A percentile compares a stretch with the other conserved stretches of the same genome.
Evolutionary conservation across 768 basidiomycete species (phyloP).

Genomic region (Rhodotorula taiwanensis): DNA sequence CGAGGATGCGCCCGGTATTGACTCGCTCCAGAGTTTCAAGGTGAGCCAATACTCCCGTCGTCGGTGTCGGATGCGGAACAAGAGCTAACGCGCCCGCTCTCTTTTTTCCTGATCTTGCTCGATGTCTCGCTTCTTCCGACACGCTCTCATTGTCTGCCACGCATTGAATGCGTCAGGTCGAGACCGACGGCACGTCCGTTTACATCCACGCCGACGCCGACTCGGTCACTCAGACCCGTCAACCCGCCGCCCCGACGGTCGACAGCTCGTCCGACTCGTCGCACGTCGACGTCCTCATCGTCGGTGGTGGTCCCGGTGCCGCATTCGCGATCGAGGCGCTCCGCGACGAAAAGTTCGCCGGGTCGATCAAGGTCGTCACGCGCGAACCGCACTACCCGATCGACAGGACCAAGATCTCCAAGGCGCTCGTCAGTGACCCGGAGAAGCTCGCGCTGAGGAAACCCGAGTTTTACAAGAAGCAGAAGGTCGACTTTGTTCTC

Average conservation of each 20-base stretch:
- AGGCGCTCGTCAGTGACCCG: slow-evolving; percentile 69
- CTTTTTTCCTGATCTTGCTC: no score
- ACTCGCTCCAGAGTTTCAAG: slow-evolving; percentile 71
- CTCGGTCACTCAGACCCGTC: slow-evolving; percentile 7
- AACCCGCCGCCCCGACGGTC: slow-evolving; percentile 42
- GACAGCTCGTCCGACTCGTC: slow-evolving; percentile 39
- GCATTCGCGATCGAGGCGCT: slow-evolving; percentile 55
- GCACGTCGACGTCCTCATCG: slow-evolving; percentile 60
- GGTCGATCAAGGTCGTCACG: slow-evolving; percentile 70
- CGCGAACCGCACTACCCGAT: slow-evolving; percentile 73
- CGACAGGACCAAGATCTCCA: slow-evolving; percentile 85
- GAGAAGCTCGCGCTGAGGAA: slow-evolving; percentile 69
- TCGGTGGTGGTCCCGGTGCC: slow-evolving; percentile 77
- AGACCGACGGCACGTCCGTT: slow-evolving; percentile 20
- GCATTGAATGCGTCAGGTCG: no score
- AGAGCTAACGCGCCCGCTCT: no score
- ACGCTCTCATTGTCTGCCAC: no score
- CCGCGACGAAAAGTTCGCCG: slow-evolving; percentile 65
- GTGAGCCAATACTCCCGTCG: no score
- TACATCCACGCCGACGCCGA: slow-evolving; percentile 32
- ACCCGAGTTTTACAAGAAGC: slow-evolving; percentile 59
- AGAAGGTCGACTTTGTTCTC: slow-evolving; percentile 60
- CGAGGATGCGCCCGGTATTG: slow-evolving; percentile 82
- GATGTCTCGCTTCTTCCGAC: background rate
- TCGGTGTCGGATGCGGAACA: no score